phyloP scores from a whole-genome alignment of 306 rosid species.

The Canavalia ensiformis region DNA sequence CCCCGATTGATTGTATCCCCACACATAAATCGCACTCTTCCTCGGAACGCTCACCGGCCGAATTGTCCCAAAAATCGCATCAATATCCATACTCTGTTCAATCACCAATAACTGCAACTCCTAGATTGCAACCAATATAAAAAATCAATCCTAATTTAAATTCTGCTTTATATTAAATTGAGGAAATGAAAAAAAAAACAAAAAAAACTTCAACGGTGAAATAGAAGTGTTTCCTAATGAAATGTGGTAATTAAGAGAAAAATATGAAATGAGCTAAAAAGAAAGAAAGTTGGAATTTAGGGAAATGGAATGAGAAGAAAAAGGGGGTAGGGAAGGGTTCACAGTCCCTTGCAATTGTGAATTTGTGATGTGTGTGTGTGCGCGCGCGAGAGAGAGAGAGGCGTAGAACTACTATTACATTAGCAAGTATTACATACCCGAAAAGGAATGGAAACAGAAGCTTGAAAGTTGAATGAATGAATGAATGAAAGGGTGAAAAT shows the following conservation, averaged over 20 bases:
- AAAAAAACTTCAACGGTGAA: background rate
- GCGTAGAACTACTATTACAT: background rate
- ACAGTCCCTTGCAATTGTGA: background rate
- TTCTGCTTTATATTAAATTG: background rate
- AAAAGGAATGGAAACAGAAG: background rate
- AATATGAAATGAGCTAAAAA: background rate
- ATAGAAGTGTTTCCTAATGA: background rate
- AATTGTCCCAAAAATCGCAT: slow-evolving; percentile 62
- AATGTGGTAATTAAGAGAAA: background rate
- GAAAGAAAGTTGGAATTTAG: slow-evolving; percentile 26
- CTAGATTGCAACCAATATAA: background rate
- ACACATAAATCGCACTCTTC: slow-evolving; percentile 90
- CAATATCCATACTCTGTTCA: slow-evolving; percentile 63
- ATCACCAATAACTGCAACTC: slow-evolving; percentile 31
- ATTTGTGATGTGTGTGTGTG: background rate
- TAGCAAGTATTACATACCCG: background rate
- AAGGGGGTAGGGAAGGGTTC: background rate
- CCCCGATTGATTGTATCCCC: slow-evolving; percentile 97
- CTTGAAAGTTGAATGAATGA: background rate
- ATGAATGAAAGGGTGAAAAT: background rate
- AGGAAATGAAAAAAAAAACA: background rate
- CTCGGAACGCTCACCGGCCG: slow-evolving; percentile 59
- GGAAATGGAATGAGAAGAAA: slow-evolving; percentile 24
- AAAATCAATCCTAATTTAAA: background rate
- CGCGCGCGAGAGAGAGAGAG: slow-evolving; percentile 11